These are phyloP conservation scores for Graphilbum ipis-grandicollis DNA, from an alignment of 2,329 filamentous ascomycete genomes.

Conservation along the genomic window DNA sequence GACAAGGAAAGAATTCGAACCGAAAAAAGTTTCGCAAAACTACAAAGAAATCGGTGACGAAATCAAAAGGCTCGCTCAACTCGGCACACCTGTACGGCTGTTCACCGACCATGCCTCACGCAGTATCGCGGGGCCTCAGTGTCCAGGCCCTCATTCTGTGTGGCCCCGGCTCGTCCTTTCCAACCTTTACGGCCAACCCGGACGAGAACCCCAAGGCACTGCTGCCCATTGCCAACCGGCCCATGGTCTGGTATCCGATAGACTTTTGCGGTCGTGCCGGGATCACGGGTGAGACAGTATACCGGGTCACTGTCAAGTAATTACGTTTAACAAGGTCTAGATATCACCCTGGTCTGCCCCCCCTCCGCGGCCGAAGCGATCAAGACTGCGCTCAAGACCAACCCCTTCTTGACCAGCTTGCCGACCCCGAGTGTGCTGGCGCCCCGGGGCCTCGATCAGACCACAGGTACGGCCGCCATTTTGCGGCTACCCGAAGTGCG, in stretches of 20 bases:
- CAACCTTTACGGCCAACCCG: constrained; percentile 66
- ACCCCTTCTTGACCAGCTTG: constrained; percentile 59
- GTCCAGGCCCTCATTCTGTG: constrained; percentile 73
- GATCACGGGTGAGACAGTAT: constrained; percentile 39
- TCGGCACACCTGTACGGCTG: background rate
- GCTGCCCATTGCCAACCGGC: constrained; percentile 65
- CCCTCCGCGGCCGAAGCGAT: constrained; percentile 51
- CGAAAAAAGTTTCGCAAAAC: too few relatives aligned
- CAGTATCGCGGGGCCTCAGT: constrained; percentile 49
- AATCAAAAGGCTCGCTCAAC: too few relatives aligned
- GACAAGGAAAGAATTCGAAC: too few relatives aligned
- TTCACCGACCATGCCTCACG: constrained; percentile 49
- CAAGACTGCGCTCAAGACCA: constrained; percentile 53
- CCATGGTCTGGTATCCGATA: constrained; percentile 81
- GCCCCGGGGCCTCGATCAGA: constrained; percentile 59
- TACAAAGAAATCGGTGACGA: too few relatives aligned
- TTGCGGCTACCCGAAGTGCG: constrained; percentile 71
- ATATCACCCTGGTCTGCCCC: constrained; percentile 45
- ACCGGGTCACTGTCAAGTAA: too few relatives aligned
- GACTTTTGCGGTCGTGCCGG: constrained; percentile 74
- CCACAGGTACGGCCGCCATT: constrained; percentile 78
- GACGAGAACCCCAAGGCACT: constrained; percentile 71
- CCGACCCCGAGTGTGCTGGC: constrained; percentile 61
- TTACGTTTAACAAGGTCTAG: constrained; percentile 14
- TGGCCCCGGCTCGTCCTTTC: constrained; percentile 65